Evolutionary conservation across 2,329 filamentous ascomycete species (phyloP).

Genomic region (Paecilomyces formosus): DNA sequence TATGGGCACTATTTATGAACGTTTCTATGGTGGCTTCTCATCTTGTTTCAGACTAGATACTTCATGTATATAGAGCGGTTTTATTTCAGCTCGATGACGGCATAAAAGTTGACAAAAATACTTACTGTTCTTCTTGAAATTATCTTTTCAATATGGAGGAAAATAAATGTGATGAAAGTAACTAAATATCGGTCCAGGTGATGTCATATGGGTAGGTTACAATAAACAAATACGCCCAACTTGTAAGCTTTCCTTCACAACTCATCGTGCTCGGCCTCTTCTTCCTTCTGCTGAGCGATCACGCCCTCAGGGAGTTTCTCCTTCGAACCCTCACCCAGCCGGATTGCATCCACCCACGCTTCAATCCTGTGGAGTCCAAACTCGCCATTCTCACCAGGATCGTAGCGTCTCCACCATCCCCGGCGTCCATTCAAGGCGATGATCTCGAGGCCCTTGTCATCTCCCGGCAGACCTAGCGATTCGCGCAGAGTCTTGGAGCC

Average conservation of each 20-base stretch:
- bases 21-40: neutral
- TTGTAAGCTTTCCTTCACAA: constrained; percentile 14
- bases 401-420: constrained; percentile 75
- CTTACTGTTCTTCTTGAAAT: neutral
- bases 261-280: constrained; percentile 32
- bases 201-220: neutral
- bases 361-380: constrained; percentile 55
- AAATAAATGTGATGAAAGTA: neutral
- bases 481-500: constrained; percentile 49
- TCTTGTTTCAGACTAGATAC: constrained; percentile 1
- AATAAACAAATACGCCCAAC: neutral
- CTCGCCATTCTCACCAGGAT: constrained; percentile 47
- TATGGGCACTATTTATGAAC: neutral
- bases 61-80: neutral
- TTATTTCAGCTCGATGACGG: neutral
- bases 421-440: constrained; percentile 79
- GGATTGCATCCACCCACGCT: constrained; percentile 83
- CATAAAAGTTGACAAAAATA: neutral
- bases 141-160: neutral
- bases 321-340: constrained; percentile 79
- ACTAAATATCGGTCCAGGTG: neutral
- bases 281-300: constrained; percentile 37
- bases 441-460: constrained; percentile 54
- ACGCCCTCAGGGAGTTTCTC: constrained; percentile 61
- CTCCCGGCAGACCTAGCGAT: constrained; percentile 53